Conservation (phyloP, 169 alveolate species). For the Eimeria sp. region DNA sequence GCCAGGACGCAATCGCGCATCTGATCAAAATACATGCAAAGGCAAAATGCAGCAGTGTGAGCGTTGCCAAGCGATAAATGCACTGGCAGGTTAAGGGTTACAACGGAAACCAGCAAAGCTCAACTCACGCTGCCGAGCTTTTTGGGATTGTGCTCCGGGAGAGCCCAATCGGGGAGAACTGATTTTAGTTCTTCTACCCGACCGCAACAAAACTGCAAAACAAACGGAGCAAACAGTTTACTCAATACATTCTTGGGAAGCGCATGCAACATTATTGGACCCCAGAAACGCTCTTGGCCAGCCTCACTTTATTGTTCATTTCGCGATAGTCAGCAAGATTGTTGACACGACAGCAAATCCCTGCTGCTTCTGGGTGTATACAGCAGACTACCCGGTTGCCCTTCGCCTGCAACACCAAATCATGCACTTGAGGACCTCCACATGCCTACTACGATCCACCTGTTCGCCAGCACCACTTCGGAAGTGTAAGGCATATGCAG, state of each 20-base stretch:
- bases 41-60: background rate
- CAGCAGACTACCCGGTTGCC: constrained; percentile 81
- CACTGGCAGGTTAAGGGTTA: background rate
- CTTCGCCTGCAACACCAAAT: constrained; percentile 53
- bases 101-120: background rate
- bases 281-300: background rate
- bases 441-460: background rate
- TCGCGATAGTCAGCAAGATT: constrained; percentile 78
- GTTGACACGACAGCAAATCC: constrained; percentile 81
- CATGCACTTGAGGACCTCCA: background rate
- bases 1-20: constrained; percentile 82
- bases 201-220: constrained; percentile 75
- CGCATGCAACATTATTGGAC: background rate
- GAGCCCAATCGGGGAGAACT: constrained; percentile 78
- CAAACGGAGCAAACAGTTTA: background rate
- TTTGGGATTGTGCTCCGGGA: constrained; percentile 75
- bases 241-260: background rate
- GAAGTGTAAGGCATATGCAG: background rate
- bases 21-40: constrained; percentile 47
- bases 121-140: constrained; percentile 73
- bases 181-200: constrained; percentile 77
- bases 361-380: constrained; percentile 81
- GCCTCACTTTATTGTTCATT: constrained; percentile 74
- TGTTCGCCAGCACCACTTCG: background rate
- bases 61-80: background rate